These are phyloP conservation scores for Diplodia scrobiculata DNA, from an alignment of 2,329 filamentous ascomycete genomes.

Conservation along the genomic window DNA sequence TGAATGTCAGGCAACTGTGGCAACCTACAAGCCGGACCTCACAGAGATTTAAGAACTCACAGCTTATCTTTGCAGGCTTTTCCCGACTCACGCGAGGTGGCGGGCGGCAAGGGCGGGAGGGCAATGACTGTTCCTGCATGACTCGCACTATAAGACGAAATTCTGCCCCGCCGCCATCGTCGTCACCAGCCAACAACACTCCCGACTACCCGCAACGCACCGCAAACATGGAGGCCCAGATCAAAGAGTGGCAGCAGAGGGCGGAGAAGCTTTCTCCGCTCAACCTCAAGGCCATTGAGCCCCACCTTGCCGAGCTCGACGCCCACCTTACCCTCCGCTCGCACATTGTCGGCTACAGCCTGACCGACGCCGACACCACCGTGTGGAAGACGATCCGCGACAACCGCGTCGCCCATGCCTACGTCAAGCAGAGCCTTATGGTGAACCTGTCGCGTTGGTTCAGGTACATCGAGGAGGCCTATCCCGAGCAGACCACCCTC, in stretches of 20 bases:
- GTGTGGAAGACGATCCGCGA: conserved; percentile 81
- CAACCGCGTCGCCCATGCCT: conserved; percentile 81
- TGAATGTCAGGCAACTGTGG: not conserved
- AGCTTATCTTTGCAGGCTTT: not conserved
- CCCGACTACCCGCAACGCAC: conserved; percentile 1
- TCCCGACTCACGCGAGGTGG: conserved; percentile 16
- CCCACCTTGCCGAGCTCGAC: conserved; percentile 74
- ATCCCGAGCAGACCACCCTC: conserved; percentile 75
- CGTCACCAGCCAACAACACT: conserved; percentile 5
- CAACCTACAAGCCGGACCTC: not conserved
- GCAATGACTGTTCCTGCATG: conserved; percentile 22
- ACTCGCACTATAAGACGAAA: conserved; percentile 24
- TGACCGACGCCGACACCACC: conserved; percentile 75
- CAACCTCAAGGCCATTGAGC: conserved; percentile 83
- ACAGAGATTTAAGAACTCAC: not conserved
- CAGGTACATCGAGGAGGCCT: conserved; percentile 76
- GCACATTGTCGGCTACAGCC: conserved; percentile 78
- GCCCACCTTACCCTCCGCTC: conserved; percentile 84
- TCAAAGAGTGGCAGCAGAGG: conserved; percentile 60
- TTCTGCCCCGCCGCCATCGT: conserved; percentile 26
- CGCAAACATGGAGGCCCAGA: conserved; percentile 41
- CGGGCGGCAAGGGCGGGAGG: conserved; percentile 3
- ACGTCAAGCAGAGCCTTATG: conserved; percentile 75
- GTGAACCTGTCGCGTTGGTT: conserved; percentile 85
- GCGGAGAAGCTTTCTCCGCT: conserved; percentile 56